Conservation (phyloP, 345 rosid species). For the Aquilaria malaccensis region DNA sequence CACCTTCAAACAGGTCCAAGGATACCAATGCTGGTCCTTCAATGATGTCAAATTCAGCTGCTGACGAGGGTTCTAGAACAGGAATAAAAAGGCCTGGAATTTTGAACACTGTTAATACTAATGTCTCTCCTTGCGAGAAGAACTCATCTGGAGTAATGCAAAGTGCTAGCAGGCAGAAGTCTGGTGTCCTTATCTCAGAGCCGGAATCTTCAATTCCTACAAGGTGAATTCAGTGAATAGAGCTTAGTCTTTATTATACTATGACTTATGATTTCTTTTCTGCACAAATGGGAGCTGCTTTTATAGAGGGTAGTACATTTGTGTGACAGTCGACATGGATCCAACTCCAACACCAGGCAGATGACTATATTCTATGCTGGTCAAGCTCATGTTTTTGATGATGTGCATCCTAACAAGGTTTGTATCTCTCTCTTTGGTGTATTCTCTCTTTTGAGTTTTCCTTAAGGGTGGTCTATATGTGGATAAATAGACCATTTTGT, state of each 20-base stretch:
- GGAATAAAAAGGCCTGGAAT: conserved; percentile 66
- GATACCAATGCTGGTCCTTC: conserved; percentile 48
- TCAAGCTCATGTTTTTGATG: conserved; percentile 96
- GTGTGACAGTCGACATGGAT: conserved; percentile 39
- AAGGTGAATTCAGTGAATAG: conserved; percentile 31
- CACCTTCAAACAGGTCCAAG: conserved; percentile 49
- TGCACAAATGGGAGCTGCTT: background rate
- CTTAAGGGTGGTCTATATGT: background rate
- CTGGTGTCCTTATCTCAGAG: conserved; percentile 25
- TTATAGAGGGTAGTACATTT: conserved; percentile 5
- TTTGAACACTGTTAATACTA: conserved; percentile 38
- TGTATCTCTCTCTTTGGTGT: conserved; percentile 6
- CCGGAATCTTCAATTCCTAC: conserved; percentile 51
- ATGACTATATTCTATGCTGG: conserved; percentile 96
- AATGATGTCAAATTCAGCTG: conserved; percentile 58
- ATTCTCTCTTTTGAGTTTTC: background rate
- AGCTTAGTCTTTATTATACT: background rate
- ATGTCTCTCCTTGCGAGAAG: conserved; percentile 28
- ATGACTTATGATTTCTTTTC: background rate
- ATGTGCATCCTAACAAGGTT: conserved; percentile 91
- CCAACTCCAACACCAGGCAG: conserved; percentile 49
- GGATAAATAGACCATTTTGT: background rate
- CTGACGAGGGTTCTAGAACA: conserved; percentile 95
- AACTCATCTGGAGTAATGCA: conserved; percentile 28
- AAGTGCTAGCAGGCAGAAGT: conserved; percentile 37